Base-by-base conservation (phyloP, 2,329 filamentous ascomycete species). In the Knufia petricola region DNA sequence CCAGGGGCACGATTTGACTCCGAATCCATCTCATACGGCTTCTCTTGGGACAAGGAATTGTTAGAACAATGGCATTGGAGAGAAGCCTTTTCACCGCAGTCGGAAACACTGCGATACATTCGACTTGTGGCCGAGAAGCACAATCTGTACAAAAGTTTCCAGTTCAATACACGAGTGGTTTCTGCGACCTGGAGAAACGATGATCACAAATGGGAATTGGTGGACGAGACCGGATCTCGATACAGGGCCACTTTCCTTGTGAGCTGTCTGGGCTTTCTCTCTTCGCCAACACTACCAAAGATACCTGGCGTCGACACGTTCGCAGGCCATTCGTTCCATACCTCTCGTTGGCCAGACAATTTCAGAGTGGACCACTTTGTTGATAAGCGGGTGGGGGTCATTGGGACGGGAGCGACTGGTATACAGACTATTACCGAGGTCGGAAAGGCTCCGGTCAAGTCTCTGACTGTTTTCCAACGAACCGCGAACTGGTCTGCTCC, bases 1-100 rank as follows among this genome's bases (percentile, higher is more conserved):
- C 76, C 74, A 0, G 76, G 75, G 0, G 70, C 74, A 1, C 62
- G 67, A 0, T 74, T 78, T 2, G 78, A 81, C 62, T 74, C 69
- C 0, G 69, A 76, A 46, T 66, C 74, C 1, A 71, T 73, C 0
- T 64, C 71, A 40, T 79, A 79, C 50, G 67, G 77, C 51, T 73
- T 73, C 49, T 73, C 69, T 0, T 72, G 69, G 58, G 73, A 74
- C 0, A 65, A 70, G 28, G 62, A 54, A 10, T 20, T 52, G 28
- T 32, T 53, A n/a, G 36, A 53, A 20, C 63, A 67, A 31, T 77
- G 69, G 66, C 65, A 61, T 15, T 77, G 71, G 67, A 60, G 60
- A 12, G 60, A 68, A 52, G 56, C 60, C 19, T 73, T 66, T 44
- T 64, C 70, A 2, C 56, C 50, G 13, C 61, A 63, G 43, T 52